Percentiles rank a stretch among this genome's conserved stretches.
Conservation (phyloP, 2,329 filamentous ascomycete species). For the Trichoderma pleuroti region DNA sequence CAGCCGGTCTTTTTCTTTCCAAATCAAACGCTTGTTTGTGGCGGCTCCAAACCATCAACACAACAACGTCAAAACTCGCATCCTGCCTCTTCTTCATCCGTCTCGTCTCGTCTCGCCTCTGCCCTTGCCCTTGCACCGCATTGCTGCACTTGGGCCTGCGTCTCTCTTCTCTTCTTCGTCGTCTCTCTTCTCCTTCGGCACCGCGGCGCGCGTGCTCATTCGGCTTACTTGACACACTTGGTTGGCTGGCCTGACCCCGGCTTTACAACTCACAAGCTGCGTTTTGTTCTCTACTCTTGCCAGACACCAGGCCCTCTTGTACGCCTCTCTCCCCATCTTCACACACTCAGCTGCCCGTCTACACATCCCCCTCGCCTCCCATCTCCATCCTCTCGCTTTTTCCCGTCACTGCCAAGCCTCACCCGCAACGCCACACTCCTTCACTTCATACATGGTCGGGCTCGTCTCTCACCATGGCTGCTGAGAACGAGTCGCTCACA, state of each 20-base stretch:
- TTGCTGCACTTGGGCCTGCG: not conserved
- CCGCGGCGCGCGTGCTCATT: conserved; percentile 18
- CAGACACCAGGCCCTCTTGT: conserved; percentile 4
- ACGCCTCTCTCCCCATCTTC: conserved; percentile 2
- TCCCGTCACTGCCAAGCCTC: not conserved
- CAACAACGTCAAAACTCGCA: not conserved
- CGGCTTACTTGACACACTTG: conserved; percentile 17
- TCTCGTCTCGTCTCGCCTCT: not conserved
- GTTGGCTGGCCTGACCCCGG: conserved; percentile 20
- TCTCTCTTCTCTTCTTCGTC: conserved; percentile 4
- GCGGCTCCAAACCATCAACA: conserved; percentile 18
- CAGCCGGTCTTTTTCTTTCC: conserved; percentile 18
- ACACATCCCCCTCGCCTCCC: not conserved
- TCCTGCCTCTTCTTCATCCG: not conserved
- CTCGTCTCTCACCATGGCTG: conserved; percentile 34
- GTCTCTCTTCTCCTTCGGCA: not conserved
- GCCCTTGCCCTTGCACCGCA: not conserved
- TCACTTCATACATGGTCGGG: conserved; percentile 31
- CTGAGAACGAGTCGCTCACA: conserved; percentile 38
- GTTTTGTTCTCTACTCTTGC: not conserved
- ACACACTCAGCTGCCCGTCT: not conserved
- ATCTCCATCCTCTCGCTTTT: not conserved
- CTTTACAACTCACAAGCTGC: conserved; percentile 1
- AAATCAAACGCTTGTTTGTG: conserved; percentile 20
- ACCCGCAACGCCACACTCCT: not conserved